Percentiles rank a stretch among this genome's conserved stretches.
These are phyloP conservation scores for Ascochyta lentis DNA, from an alignment of 2,329 filamentous ascomycete genomes.

Conservation along the genomic window DNA sequence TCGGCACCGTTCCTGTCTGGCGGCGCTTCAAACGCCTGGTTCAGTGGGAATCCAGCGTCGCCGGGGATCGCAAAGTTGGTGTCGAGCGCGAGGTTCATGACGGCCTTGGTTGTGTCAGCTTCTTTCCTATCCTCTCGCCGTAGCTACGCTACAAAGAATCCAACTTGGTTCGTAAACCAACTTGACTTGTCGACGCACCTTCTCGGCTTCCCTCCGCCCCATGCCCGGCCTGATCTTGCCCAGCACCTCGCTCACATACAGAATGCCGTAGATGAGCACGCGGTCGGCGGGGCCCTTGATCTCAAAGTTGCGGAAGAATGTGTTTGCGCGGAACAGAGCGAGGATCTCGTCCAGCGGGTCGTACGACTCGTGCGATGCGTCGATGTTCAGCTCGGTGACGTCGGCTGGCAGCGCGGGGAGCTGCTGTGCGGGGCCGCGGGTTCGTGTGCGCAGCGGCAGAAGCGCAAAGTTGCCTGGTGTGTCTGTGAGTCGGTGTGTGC, in stretches of 20 bases:
- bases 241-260: slow-evolving; percentile 91
- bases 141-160: too few species aligned
- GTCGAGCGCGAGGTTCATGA: slow-evolving; percentile 90
- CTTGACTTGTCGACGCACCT: slow-evolving; percentile 53
- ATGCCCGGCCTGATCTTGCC: slow-evolving; percentile 82
- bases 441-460: slow-evolving; percentile 91
- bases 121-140: background rate
- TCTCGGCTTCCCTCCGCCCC: slow-evolving; percentile 69
- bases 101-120: slow-evolving; percentile 61
- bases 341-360: slow-evolving; percentile 96
- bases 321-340: slow-evolving; percentile 93
- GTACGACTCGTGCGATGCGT: slow-evolving; percentile 90
- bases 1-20: slow-evolving; percentile 88
- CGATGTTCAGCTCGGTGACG: slow-evolving; percentile 64
- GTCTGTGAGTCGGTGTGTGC: background rate
- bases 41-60: slow-evolving; percentile 89
- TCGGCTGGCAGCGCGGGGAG: slow-evolving; percentile 65
- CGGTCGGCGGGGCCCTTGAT: slow-evolving; percentile 96
- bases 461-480: slow-evolving; percentile 85
- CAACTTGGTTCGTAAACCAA: too few species aligned
- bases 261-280: slow-evolving; percentile 93
- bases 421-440: slow-evolving; percentile 91
- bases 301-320: slow-evolving; percentile 99
- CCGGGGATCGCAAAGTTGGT: slow-evolving; percentile 93
- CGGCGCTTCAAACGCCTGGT: slow-evolving; percentile 95